Base-by-base conservation (phyloP, 768 basidiomycete genomes). In the Megacollybia marginata region DNA sequence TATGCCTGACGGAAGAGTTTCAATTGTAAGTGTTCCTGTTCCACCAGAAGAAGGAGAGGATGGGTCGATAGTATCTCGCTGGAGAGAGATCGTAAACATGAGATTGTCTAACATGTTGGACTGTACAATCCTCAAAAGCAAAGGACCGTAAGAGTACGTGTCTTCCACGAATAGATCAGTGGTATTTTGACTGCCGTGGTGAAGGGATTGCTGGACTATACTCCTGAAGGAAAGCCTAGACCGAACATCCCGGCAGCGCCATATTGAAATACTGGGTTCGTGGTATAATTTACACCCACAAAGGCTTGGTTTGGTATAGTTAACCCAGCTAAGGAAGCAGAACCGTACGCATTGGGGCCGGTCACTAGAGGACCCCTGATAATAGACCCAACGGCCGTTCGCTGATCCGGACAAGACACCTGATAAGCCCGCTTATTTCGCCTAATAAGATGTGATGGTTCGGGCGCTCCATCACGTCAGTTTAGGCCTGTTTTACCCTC, bases 241-340 rank as follows among this genome's bases (percentile, higher is more conserved):
- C 85, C 85, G 50, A 87, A 69, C 36, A 86, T 84, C 2, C 83
- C 85, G 9, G 76, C 71, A 4, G 79, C 71, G 4, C 72, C 73
- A 33, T 73, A 78, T 52, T 75, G 62, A 9, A 78, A 62, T 15
- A 83, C 71, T n/a, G 68, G 65, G 38, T 81, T 82, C 45, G 78
- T 75, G 2, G 85, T 88, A 48, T 73, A 66, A 48, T 76, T 70
- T 45, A 85, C 72, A 28, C 78, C 72, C 12, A 74, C 79, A 52
- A 85, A 76, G 32, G 71, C 65, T 55, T 86, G 83, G 44, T 69
- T 59, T 5, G 63, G 54, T 48, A 79, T 66, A 3, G 70, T 65
- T 4, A 85, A 59, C 5, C 76, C 76, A 15, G 80, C 82, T 38
- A 86, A 55, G 28, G 74, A 71, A 2, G 74, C 78, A 0, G 66